Base-by-base conservation (phyloP, 2,329 filamentous ascomycete species). In the Epichloe glyceriae region DNA sequence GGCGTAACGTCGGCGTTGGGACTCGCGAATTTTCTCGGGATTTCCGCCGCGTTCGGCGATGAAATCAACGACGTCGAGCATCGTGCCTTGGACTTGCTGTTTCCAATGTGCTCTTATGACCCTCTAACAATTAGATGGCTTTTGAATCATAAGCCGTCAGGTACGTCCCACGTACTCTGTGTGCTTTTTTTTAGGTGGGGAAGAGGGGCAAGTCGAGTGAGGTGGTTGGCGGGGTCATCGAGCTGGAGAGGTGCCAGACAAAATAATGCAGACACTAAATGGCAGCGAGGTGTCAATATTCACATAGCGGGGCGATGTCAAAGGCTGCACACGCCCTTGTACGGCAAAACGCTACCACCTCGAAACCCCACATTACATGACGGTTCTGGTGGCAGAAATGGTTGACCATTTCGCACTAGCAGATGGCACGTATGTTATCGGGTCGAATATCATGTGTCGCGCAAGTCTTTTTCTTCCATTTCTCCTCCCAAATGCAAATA, bases 11-110 rank as follows among this genome's bases (percentile, higher is more conserved):
- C 82, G 83, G 60, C 85, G 80, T 71, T 98, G 93, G 57, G 86
- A 93, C 68, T 96, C 88, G 67, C 86, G 86, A 69, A 98, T 93
- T 72, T 83, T 84, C 64, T 95, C 85, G 15, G 89, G 88, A 71
- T 97, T 82, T 60, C 93, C 93, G 58, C 91, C 93, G 61, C 89
- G 86, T 69, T 96, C 88, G 65, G 79, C 70, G 62, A 91, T 84
- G 65, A 91, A 88, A 64, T 90, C 86, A 59, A 79, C 75, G 51
- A 88, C 75, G 72, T 90, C 86, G 58, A 88, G 75, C 85, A 88
- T 88, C 35, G 55, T 69, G 19, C 30, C 47, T 37, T 11, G 19
- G 33, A 10, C 19, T 30, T 5, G 7, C 33, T 10, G 20, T 33
- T 48, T 41, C 12, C 15, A 14, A 41, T 43, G 15, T 45, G 42